A percentile compares a stretch with the other conserved stretches of the same genome.
phyloP scores from a whole-genome alignment of 2,329 filamentous ascomycete species.

The Aspergillus sp. region DNA sequence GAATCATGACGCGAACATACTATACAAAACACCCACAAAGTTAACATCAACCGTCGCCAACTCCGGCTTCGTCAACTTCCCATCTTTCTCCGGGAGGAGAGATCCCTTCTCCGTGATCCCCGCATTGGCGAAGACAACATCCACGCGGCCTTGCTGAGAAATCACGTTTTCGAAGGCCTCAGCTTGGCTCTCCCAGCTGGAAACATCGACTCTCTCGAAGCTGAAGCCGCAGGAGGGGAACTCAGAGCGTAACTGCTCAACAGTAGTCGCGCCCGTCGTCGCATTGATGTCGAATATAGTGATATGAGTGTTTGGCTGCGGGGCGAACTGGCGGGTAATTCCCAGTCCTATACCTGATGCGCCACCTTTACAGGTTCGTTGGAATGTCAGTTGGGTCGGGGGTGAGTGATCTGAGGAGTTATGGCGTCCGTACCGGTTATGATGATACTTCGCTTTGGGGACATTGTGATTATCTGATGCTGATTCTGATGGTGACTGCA shows the following conservation, averaged over 20 bases:
- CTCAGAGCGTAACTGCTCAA: slow-evolving; percentile 24
- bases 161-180: slow-evolving; percentile 23
- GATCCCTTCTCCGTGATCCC: slow-evolving; percentile 48
- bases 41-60: slow-evolving; percentile 39
- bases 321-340: slow-evolving; percentile 33
- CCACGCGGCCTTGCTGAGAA: slow-evolving; percentile 37
- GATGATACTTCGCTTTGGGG: slow-evolving; percentile 26
- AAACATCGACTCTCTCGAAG: slow-evolving; percentile 34
- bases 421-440: slow-evolving; percentile 24
- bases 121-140: slow-evolving; percentile 53
- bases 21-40: slow-evolving; percentile 45
- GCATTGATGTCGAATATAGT: slow-evolving; percentile 35
- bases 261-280: slow-evolving; percentile 20
- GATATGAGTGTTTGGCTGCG: slow-evolving; percentile 30
- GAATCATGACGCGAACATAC: slow-evolving; percentile 31
- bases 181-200: slow-evolving; percentile 38
- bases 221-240: slow-evolving; percentile 26
- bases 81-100: slow-evolving; percentile 29
- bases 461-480: slow-evolving; percentile 1
- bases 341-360: slow-evolving; percentile 39
- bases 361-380: slow-evolving; percentile 23
- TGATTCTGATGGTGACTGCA: background rate
- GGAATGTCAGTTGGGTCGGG: background rate
- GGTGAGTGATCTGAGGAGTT: background rate
- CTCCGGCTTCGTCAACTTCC: slow-evolving; percentile 35